Percentiles rank a stretch among this genome's conserved stretches.
Evolutionary conservation across 768 basidiomycete species (phyloP).

Genomic region (Amanita brunnescens): DNA sequence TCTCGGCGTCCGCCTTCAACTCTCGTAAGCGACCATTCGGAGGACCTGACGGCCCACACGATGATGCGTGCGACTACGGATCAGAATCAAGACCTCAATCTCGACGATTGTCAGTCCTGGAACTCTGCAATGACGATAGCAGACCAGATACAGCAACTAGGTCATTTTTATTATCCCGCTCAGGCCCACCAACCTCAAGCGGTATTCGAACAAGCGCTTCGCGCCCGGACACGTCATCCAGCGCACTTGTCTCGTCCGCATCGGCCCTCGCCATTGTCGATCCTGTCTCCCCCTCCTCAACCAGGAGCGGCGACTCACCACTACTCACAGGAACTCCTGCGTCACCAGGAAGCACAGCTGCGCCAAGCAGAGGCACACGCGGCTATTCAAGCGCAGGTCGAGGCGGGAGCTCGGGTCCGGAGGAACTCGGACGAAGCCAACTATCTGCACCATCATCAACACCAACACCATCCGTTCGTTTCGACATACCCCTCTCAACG

Average conservation of each 20-base stretch:
- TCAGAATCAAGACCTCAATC: slow-evolving; percentile 71
- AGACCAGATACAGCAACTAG: slow-evolving; percentile 18
- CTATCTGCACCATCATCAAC: slow-evolving; percentile 16
- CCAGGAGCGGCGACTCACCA: slow-evolving; percentile 13
- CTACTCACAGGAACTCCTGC: slow-evolving; percentile 42
- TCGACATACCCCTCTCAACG: slow-evolving; percentile 7
- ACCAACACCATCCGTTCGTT: slow-evolving; percentile 20
- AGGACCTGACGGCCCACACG: slow-evolving; percentile 43
- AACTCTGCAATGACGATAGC: slow-evolving; percentile 68
- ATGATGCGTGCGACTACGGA: slow-evolving; percentile 52
- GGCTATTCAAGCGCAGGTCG: slow-evolving; percentile 20
- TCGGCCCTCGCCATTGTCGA: slow-evolving; percentile 46
- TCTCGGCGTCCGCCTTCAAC: slow-evolving; percentile 24
- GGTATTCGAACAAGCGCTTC: slow-evolving; percentile 20
- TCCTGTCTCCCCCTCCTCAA: slow-evolving; percentile 18
- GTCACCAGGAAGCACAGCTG: slow-evolving; percentile 33
- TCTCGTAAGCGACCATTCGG: slow-evolving; percentile 57
- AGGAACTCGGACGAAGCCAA: slow-evolving; percentile 18
- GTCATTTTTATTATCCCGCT: slow-evolving; percentile 21
- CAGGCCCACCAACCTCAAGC: slow-evolving; percentile 22
- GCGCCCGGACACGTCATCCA: slow-evolving; percentile 34
- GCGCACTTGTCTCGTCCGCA: slow-evolving; percentile 37
- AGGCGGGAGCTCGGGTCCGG: slow-evolving; percentile 9
- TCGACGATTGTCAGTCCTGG: slow-evolving; percentile 77
- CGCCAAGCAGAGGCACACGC: slow-evolving; percentile 27